phyloP scores from a whole-genome alignment of 1,284 basidiomycete species.

The Tilletia horrida region DNA sequence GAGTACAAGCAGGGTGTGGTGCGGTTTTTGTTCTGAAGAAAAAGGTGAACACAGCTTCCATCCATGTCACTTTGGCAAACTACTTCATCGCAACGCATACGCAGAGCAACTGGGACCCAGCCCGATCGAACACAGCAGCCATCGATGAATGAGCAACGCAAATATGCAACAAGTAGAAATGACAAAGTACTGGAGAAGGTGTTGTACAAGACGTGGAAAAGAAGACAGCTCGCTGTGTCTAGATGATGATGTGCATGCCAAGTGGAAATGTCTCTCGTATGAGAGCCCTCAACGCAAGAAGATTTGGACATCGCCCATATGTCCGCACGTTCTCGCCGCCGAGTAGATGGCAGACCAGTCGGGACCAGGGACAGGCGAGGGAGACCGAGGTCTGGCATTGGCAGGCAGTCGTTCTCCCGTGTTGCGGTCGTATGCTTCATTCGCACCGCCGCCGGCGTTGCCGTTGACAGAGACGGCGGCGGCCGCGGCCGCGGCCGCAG shows the following conservation, averaged over 20 bases:
- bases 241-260: too few relatives aligned
- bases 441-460: background rate
- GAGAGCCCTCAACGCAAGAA: background rate
- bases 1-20: conserved; percentile 17
- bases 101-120: too few relatives aligned
- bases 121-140: too few relatives aligned
- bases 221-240: too few relatives aligned
- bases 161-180: too few relatives aligned
- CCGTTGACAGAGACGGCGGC: background rate
- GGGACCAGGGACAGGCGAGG: conserved; percentile 1
- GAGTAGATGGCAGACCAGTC: conserved; percentile 2
- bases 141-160: too few relatives aligned
- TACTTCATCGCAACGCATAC: too few relatives aligned
- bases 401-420: conserved; percentile 11
- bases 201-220: too few relatives aligned
- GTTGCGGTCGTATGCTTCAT: background rate
- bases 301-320: conserved; percentile 17
- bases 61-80: too few relatives aligned
- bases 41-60: too few relatives aligned
- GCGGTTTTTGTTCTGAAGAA: conserved; percentile 12
- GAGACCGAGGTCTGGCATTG: background rate
- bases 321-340: conserved; percentile 11
- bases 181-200: too few relatives aligned
- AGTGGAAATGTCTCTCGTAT: too few relatives aligned
- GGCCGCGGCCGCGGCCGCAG: background rate